phyloP scores from a whole-genome alignment of 108 stramenopile species.

The Asterionellopsis glacialis region DNA sequence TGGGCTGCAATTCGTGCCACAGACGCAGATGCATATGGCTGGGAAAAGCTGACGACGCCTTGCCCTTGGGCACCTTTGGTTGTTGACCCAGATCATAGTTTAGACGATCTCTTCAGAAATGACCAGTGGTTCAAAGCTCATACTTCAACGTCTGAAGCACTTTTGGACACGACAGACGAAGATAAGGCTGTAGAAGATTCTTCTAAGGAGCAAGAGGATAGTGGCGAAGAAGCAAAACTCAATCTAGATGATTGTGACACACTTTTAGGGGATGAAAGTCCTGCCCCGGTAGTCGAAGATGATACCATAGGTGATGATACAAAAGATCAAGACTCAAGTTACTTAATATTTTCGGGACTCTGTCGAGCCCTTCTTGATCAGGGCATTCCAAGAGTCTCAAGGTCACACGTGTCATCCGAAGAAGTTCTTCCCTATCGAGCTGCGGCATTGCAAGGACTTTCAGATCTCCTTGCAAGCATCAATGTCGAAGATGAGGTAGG shows the following conservation, averaged over 20 bases:
- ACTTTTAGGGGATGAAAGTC: constrained; percentile 19
- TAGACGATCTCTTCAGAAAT: constrained; percentile 48
- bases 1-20: constrained; percentile 14
- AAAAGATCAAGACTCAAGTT: not conserved
- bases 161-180: constrained; percentile 8
- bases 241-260: constrained; percentile 17
- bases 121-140: constrained; percentile 44
- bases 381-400: constrained; percentile 32
- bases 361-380: constrained; percentile 57
- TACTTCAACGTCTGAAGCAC: not conserved
- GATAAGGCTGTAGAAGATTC: constrained; percentile 1
- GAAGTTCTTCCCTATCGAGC: constrained; percentile 60
- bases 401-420: constrained; percentile 15
- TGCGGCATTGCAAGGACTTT: constrained; percentile 40
- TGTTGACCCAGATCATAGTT: constrained; percentile 9
- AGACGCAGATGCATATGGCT: constrained; percentile 7
- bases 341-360: constrained; percentile 43
- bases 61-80: constrained; percentile 28
- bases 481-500: constrained; percentile 1
- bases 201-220: constrained; percentile 14
- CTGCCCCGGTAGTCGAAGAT: constrained; percentile 21
- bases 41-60: not conserved
- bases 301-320: not conserved
- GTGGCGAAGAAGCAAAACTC: constrained; percentile 9
- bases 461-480: constrained; percentile 17